These are phyloP conservation scores for Cynara cardunculus DNA, from an alignment of 129 eudicot species.

Conservation along the genomic window DNA sequence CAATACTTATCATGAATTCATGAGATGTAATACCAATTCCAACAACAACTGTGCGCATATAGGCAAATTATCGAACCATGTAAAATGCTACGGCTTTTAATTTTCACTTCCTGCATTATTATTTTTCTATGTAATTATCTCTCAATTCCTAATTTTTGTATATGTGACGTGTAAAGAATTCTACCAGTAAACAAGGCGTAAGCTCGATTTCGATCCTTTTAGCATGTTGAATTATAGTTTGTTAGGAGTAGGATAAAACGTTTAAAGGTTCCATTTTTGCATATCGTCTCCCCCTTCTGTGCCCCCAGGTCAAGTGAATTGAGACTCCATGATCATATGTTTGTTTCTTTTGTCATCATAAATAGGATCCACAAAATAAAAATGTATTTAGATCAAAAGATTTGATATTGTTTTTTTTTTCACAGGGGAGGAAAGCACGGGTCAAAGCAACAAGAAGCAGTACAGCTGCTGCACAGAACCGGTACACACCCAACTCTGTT, in stretches of 20 bases:
- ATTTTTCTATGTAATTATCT: neutral
- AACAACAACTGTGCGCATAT: no score
- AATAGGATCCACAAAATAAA: neutral
- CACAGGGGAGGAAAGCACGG: conserved; percentile 94
- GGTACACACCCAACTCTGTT: conserved; percentile 43
- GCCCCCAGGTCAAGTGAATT: neutral
- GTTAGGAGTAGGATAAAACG: neutral
- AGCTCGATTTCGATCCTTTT: neutral
- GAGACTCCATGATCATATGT: neutral
- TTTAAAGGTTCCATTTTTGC: neutral
- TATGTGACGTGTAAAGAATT: neutral
- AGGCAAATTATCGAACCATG: no score
- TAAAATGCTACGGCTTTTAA: no score
- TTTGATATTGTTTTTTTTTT: conserved; percentile 6
- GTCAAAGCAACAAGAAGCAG: conserved; percentile 87
- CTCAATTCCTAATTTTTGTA: neutral
- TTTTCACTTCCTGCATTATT: neutral
- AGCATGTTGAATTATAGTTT: neutral
- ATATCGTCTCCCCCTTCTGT: neutral
- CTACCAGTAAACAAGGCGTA: neutral
- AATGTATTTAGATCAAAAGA: neutral
- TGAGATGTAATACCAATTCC: no score
- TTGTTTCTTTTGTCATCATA: neutral
- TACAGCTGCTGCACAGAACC: conserved; percentile 63
- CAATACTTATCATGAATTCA: no score